Evolutionary conservation across 2,329 filamentous ascomycete genomes (phyloP).

Genomic region (Botrytis cinerea): DNA sequence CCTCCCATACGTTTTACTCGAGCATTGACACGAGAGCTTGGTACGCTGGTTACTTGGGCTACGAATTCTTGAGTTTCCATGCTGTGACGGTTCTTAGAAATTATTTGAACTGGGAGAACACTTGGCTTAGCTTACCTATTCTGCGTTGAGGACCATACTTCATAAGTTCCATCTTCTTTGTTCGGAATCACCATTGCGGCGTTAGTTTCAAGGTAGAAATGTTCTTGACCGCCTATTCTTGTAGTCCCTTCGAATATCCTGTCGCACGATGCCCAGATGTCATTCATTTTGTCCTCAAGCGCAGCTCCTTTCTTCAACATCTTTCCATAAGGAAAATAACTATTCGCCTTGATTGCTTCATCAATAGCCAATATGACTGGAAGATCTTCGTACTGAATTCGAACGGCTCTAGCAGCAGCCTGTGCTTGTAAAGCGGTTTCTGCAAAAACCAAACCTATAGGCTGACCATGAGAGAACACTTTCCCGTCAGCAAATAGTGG

Average conservation of each 20-base stretch:
- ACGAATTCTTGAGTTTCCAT: slow-evolving; percentile 90
- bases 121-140: slow-evolving; percentile 57
- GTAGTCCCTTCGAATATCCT: slow-evolving; percentile 68
- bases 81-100: slow-evolving; percentile 15
- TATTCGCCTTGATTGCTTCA: slow-evolving; percentile 85
- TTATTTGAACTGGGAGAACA: neutral
- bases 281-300: slow-evolving; percentile 56
- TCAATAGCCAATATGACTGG: slow-evolving; percentile 89
- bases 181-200: slow-evolving; percentile 83
- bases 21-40: slow-evolving; percentile 83
- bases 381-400: slow-evolving; percentile 85
- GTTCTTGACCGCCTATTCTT: slow-evolving; percentile 92
- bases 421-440: slow-evolving; percentile 76
- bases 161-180: slow-evolving; percentile 88
- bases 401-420: slow-evolving; percentile 77
- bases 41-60: slow-evolving; percentile 77
- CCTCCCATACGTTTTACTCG: slow-evolving; percentile 92
- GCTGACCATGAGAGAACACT: slow-evolving; percentile 86
- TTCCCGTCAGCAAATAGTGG: slow-evolving; percentile 87
- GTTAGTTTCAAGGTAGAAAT: slow-evolving; percentile 94
- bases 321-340: slow-evolving; percentile 78
- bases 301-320: slow-evolving; percentile 81
- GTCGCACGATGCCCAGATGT: slow-evolving; percentile 35
- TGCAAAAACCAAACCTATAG: slow-evolving; percentile 85
- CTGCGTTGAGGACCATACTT: slow-evolving; percentile 88